Evolutionary conservation across 768 basidiomycete species (phyloP).

Genomic region (Agaricus subrufescens): DNA sequence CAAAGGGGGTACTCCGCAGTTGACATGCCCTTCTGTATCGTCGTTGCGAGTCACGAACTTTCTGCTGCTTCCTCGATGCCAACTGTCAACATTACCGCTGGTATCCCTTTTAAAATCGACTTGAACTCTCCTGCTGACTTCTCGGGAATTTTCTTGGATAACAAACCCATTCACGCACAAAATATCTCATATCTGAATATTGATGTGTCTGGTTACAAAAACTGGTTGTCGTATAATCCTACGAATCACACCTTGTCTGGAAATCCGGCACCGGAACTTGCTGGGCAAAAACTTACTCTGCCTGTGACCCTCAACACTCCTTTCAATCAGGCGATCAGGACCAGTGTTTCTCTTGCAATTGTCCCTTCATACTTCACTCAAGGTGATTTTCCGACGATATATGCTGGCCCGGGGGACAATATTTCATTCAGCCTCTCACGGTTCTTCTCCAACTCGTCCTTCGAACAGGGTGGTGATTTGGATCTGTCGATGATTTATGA

Average conservation of each 20-base stretch:
- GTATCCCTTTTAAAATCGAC: constrained; percentile 45
- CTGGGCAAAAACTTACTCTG: constrained; percentile 33
- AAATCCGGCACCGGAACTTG: constrained; percentile 43
- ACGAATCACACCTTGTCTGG: constrained; percentile 58
- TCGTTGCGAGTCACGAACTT: constrained; percentile 68
- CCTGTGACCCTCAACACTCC: constrained; percentile 57
- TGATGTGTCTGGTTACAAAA: constrained; percentile 49
- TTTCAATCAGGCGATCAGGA: constrained; percentile 64
- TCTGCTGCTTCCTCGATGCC: constrained; percentile 45
- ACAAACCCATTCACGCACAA: constrained; percentile 45
- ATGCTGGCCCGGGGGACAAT: constrained; percentile 43
- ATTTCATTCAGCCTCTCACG: constrained; percentile 50
- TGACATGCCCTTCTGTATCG: constrained; percentile 56
- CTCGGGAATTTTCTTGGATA: constrained; percentile 60
- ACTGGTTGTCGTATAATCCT: constrained; percentile 61
- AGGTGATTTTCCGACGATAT: constrained; percentile 51
- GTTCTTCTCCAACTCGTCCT: constrained; percentile 51
- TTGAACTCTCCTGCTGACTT: constrained; percentile 56
- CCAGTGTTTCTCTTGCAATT: constrained; percentile 60
- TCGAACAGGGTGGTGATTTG: constrained; percentile 30
- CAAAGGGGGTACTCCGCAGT: constrained; percentile 65
- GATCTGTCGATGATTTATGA: constrained; percentile 52
- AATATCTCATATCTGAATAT: constrained; percentile 56
- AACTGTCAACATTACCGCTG: constrained; percentile 68
- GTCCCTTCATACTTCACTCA: constrained; percentile 70